phyloP scores from a whole-genome alignment of 1,284 basidiomycete genomes.

The Ganoderma lingzhi region DNA sequence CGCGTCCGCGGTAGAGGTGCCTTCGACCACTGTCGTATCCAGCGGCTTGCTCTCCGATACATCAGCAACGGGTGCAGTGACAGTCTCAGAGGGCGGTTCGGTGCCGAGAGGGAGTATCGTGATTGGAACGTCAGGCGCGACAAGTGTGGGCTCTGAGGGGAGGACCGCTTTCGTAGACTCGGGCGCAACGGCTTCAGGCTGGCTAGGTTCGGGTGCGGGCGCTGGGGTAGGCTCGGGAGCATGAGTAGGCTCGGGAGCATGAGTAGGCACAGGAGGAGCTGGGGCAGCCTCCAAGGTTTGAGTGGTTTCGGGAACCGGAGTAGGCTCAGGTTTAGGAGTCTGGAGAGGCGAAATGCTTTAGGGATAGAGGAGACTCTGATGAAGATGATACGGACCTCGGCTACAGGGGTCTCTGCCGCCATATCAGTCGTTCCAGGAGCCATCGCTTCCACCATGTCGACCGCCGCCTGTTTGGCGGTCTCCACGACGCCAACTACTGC shows the following conservation, averaged over 20 bases:
- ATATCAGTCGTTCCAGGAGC: slow-evolving; percentile 38
- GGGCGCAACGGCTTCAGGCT: slow-evolving; percentile 9
- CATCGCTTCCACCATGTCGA: slow-evolving; percentile 38
- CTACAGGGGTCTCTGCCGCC: slow-evolving; percentile 28
- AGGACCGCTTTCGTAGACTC: slow-evolving; percentile 26
- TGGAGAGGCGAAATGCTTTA: background rate
- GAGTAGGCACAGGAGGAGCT: no score
- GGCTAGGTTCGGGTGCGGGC: slow-evolving; percentile 17
- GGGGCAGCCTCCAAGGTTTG: background rate
- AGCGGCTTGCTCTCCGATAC: slow-evolving; percentile 30
- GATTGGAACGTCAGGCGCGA: slow-evolving; percentile 30
- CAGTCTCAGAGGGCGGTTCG: slow-evolving; percentile 21
- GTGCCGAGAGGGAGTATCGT: slow-evolving; percentile 30
- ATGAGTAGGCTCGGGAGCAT: background rate
- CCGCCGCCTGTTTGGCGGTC: slow-evolving; percentile 37
- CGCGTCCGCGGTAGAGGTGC: slow-evolving; percentile 14
- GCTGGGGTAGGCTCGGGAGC: slow-evolving; percentile 1
- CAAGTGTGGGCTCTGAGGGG: slow-evolving; percentile 25
- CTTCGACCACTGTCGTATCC: slow-evolving; percentile 31
- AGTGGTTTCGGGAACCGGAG: background rate
- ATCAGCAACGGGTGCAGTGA: slow-evolving; percentile 20
- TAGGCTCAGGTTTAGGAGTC: slow-evolving; percentile 1
- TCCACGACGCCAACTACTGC: slow-evolving; percentile 24
- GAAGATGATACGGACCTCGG: slow-evolving; percentile 17
- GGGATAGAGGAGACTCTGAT: background rate